Base-by-base conservation (phyloP, 139 green algal species). In the Micractinium conductrix region DNA sequence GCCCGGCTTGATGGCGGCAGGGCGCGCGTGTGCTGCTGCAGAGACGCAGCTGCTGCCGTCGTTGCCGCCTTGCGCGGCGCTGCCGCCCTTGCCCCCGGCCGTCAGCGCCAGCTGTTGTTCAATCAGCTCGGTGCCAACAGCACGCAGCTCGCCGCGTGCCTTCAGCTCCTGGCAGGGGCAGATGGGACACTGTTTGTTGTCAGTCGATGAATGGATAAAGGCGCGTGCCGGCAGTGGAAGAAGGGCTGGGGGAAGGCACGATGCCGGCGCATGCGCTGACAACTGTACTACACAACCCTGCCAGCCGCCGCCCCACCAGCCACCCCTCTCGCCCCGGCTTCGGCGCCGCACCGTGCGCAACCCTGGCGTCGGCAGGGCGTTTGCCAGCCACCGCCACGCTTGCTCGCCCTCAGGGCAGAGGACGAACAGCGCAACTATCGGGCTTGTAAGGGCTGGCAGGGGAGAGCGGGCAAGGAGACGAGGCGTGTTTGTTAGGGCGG, bases 311-410 rank as follows among this genome's bases (percentile, higher is more conserved):
- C n/a, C n/a, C n/a, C n/a, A n/a, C n/a, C n/a, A 71, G 42, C 4
- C 3, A 3, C 30, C n/a, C 6, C 10, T 10, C 63, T 10, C n/a
- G 8, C 0, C 63, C 30, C 63, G 21, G 8, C 63, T 14, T 16
- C n/a, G n/a, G n/a, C n/a, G n/a, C n/a, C n/a, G n/a, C 74, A 81
- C 74, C 74, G 28, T 35, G 2, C 45, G 45, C 35, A 81, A 81
- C 24, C 38, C 21, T 35, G 24, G 21, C 0, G 45, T 81, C 24
- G 74, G 74, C 50, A 70, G 37, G 17, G 24, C 37, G 26, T 81
- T 81, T 35, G 74, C 74, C 48, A 68, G 21, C 74, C 74, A 81
- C 35, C 45, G 45, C 10, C 69, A 37, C 33, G 7, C 17, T 8
- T 6, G 35, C 74, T 81, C 74, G 7, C 26, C 22, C 50, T 69